Base-by-base conservation (phyloP, 2,329 filamentous ascomycete species). In the Cladorrhinum sp. region DNA sequence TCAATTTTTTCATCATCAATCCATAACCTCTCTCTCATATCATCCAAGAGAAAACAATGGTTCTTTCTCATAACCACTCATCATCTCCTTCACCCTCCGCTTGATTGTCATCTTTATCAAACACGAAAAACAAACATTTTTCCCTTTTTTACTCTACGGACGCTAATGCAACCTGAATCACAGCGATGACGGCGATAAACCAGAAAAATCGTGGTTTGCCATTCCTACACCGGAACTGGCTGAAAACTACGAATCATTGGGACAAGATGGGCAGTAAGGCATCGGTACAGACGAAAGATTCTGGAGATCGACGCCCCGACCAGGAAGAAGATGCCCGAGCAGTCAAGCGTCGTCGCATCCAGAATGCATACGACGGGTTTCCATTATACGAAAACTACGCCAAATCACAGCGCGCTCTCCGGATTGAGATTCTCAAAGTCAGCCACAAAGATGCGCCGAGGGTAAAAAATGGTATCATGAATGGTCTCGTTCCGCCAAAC, bases 211-310 rank as follows among this genome's bases (percentile, higher is more conserved):
- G 79, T 73, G 77, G 75, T 67, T 74, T 79, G 59, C 81, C 82
- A 62, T 85, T 81, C 71, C 78, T 84, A 62, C 79, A 82, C 66
- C 78, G 81, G 70, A 82, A 80, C 69, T 83, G 79, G 80, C 75
- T 78, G 64, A 77, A 74, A 63, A 77, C 76, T 52, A 73, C 81
- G 69, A 77, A 77, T 61, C 74, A 77, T 62, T 73, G 73, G 66
- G 76, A 79, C 68, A 66, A 62, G 25, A 81, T 81, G 78, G 78
- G 78, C 55, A 77, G 73, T 68, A 77, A 76, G 60, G 65, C 75
- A 13, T 77, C 78, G 16, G 73, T 76, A 38, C 74, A 74, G 54
- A 67, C 74, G 68, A 57, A 55, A 62, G 73, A 76, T 63, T 65
- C 70, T 60, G 70, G 69, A 60, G 65, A 66, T 54, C 66, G 64